phyloP scores from a whole-genome alignment of 2,329 filamentous ascomycete genomes.

The Talaromyces albobiverticillius region DNA sequence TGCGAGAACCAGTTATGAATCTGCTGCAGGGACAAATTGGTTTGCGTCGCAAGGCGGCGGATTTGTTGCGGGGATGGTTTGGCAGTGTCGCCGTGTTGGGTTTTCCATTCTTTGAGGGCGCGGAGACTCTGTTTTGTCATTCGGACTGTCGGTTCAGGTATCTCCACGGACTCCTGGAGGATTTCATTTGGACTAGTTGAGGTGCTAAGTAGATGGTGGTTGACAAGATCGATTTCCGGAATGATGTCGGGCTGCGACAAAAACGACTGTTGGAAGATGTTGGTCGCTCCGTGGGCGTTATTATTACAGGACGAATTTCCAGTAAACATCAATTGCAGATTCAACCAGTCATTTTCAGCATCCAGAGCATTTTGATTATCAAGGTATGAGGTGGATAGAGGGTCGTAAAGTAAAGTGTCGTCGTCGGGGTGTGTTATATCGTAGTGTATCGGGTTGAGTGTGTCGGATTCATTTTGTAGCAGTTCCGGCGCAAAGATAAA shows the following conservation, averaged over 20 bases:
- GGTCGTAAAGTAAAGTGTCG: neutral
- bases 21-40: conserved; percentile 5
- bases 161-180: neutral
- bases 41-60: neutral
- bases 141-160: neutral
- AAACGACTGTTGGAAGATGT: neutral
- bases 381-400: too few species aligned
- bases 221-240: too few species aligned
- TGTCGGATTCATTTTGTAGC: neutral
- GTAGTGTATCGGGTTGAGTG: neutral
- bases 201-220: too few species aligned
- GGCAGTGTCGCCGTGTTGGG: neutral
- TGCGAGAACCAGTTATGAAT: conserved; percentile 13
- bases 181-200: neutral
- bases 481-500: conserved; percentile 2
- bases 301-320: neutral
- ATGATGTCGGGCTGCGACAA: neutral
- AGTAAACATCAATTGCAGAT: conserved; percentile 1
- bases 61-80: conserved; percentile 6
- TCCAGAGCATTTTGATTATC: neutral
- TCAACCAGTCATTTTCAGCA: conserved; percentile 2
- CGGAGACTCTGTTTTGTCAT: conserved; percentile 7
- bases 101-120: conserved; percentile 9
- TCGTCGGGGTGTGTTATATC: neutral
- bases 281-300: neutral